These are phyloP conservation scores for Fusarium oligoseptatum DNA, from an alignment of 2,329 filamentous ascomycete species.

Conservation along the genomic window DNA sequence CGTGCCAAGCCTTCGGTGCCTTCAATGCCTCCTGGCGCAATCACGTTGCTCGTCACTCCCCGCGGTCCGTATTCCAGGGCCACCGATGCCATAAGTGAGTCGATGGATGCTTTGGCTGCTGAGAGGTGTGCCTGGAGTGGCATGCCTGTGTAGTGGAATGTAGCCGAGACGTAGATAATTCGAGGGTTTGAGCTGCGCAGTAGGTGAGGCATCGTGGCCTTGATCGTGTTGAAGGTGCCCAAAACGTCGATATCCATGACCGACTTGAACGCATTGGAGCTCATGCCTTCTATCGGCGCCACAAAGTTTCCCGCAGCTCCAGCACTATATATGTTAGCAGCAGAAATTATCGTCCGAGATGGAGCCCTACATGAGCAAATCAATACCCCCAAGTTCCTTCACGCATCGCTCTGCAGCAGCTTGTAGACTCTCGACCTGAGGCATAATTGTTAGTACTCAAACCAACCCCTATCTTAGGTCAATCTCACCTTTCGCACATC, in stretches of 20 bases:
- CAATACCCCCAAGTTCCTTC: slow-evolving; percentile 86
- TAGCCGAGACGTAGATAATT: slow-evolving; percentile 91
- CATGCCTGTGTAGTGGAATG: slow-evolving; percentile 89
- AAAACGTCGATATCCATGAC: slow-evolving; percentile 97
- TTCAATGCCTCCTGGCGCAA: slow-evolving; percentile 87
- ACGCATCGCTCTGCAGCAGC: slow-evolving; percentile 83
- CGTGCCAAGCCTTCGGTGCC: slow-evolving; percentile 86
- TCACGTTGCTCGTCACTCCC: slow-evolving; percentile 88
- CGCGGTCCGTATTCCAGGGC: slow-evolving; percentile 91
- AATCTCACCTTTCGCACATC: slow-evolving; percentile 76
- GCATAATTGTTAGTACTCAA: not conserved
- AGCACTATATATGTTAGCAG: slow-evolving; percentile 66
- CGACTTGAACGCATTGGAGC: slow-evolving; percentile 90
- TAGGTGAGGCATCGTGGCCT: slow-evolving; percentile 88
- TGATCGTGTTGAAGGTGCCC: slow-evolving; percentile 94
- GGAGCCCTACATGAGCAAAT: slow-evolving; percentile 84
- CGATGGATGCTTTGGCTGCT: slow-evolving; percentile 91
- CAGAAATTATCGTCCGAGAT: not conserved
- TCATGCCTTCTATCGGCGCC: slow-evolving; percentile 84
- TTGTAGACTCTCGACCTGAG: slow-evolving; percentile 54
- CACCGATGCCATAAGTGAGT: slow-evolving; percentile 83
- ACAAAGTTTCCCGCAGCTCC: slow-evolving; percentile 97
- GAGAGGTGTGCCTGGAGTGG: slow-evolving; percentile 91
- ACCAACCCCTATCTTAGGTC: not conserved
- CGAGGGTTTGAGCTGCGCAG: slow-evolving; percentile 81